Conservation (phyloP, 352 stramenopile genomes). For the Hyphochytrium catenoides region DNA sequence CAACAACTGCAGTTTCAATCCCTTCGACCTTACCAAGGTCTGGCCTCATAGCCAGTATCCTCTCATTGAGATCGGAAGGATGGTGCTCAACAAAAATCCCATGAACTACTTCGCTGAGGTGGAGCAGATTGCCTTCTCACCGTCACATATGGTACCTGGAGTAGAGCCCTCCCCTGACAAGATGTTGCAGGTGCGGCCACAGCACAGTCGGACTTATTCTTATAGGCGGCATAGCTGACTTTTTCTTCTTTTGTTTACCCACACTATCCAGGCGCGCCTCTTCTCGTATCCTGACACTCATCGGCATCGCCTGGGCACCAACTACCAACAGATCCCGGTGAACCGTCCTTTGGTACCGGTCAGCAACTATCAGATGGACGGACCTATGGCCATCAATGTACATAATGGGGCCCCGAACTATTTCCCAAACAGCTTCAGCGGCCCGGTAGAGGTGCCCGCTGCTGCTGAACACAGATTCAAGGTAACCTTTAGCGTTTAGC, state of each 20-base stretch:
- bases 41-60: constrained; percentile 67
- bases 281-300: constrained; percentile 73
- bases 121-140: constrained; percentile 70
- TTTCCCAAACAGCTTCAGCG: constrained; percentile 58
- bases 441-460: constrained; percentile 8
- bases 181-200: constrained; percentile 35
- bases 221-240: no score
- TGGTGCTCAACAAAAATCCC: constrained; percentile 74
- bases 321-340: constrained; percentile 68
- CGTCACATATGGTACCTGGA: constrained; percentile 68
- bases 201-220: no score
- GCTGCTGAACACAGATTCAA: constrained; percentile 12
- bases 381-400: constrained; percentile 35
- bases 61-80: constrained; percentile 46
- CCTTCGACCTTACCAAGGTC: constrained; percentile 78
- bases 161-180: constrained; percentile 72
- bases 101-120: constrained; percentile 80
- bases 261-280: constrained; percentile 20
- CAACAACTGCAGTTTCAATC: constrained; percentile 28
- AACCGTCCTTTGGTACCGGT: constrained; percentile 45
- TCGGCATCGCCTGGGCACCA: constrained; percentile 52
- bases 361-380: constrained; percentile 57
- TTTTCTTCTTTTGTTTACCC: not conserved
- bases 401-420: constrained; percentile 58
- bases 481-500: no score